phyloP scores from a whole-genome alignment of 768 basidiomycete genomes.

The Leucogyrophana mollusca region DNA sequence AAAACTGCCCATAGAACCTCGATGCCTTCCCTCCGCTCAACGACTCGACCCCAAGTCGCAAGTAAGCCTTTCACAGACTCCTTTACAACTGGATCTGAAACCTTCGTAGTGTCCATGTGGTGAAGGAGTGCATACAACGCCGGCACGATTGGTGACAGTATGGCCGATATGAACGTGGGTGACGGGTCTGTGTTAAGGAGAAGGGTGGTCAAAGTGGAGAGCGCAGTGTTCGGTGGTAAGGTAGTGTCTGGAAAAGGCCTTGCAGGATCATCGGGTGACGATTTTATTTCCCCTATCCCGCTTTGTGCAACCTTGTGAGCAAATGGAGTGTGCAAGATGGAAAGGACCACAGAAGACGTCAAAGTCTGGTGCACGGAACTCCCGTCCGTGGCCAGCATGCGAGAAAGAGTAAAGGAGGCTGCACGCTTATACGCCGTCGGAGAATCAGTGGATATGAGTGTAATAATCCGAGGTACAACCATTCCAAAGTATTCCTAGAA shows the following conservation, averaged over 20 bases:
- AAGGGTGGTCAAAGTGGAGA: slow-evolving; percentile 54
- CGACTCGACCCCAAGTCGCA: slow-evolving; percentile 73
- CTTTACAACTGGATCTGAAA: slow-evolving; percentile 63
- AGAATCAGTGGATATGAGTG: slow-evolving; percentile 40
- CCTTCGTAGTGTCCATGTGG: slow-evolving; percentile 51
- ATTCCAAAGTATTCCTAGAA: slow-evolving; percentile 59
- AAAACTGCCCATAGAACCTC: slow-evolving; percentile 61
- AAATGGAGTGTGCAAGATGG: slow-evolving; percentile 56
- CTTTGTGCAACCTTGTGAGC: too few relatives aligned
- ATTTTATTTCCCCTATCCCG: too few relatives aligned
- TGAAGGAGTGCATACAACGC: slow-evolving; percentile 63
- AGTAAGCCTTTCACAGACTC: slow-evolving; percentile 62
- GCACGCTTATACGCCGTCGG: slow-evolving; percentile 50
- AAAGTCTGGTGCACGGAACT: slow-evolving; percentile 16
- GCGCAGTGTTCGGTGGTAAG: slow-evolving; percentile 36
- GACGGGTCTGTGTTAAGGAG: slow-evolving; percentile 80
- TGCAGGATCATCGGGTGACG: slow-evolving; percentile 1
- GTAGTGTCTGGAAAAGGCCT: background rate
- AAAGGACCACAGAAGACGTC: slow-evolving; percentile 36
- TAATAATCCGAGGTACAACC: slow-evolving; percentile 55
- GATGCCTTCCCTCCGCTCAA: slow-evolving; percentile 49
- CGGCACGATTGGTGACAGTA: slow-evolving; percentile 69
- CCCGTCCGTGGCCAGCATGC: slow-evolving; percentile 50
- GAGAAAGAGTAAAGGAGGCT: slow-evolving; percentile 66
- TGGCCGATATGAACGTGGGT: slow-evolving; percentile 56